Percentiles rank a stretch among this genome's conserved stretches.
Evolutionary conservation across 148 eudicot species (phyloP).

Genomic region (Euryodendron excelsum): DNA sequence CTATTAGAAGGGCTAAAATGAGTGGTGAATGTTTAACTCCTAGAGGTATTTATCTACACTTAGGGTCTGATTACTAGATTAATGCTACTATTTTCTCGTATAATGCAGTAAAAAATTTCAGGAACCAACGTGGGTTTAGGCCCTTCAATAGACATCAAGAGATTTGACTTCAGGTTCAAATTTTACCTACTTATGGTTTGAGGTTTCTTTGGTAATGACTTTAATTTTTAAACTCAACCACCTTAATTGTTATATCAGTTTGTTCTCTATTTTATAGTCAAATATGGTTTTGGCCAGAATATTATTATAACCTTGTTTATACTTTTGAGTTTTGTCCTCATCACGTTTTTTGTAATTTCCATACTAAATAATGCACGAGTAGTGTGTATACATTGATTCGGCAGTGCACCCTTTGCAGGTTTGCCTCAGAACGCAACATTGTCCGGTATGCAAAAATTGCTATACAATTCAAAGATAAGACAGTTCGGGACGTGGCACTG

Average conservation of each 20-base stretch:
- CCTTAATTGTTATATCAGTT: neutral
- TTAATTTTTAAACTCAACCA: neutral
- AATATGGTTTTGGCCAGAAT: neutral
- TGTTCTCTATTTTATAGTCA: neutral
- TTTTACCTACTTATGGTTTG: neutral
- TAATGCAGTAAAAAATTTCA: neutral
- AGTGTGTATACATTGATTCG: neutral
- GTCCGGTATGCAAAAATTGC: constrained; percentile 75
- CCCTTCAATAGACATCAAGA: neutral
- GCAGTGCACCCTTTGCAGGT: constrained; percentile 34
- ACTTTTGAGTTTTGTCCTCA: neutral
- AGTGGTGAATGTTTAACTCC: neutral
- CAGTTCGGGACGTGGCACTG: constrained; percentile 78
- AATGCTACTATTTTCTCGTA: neutral
- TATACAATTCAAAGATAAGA: constrained; percentile 61
- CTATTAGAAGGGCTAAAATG: too few relatives aligned
- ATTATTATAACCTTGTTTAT: neutral
- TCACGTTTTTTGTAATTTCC: neutral
- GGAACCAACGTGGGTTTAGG: neutral
- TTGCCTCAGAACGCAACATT: constrained; percentile 41
- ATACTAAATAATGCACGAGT: neutral
- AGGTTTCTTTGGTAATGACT: neutral
- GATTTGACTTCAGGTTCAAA: neutral
- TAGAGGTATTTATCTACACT: neutral
- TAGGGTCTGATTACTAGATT: neutral